Base-by-base conservation (phyloP, 176 grass and related monocot genomes). In the Triticum timopheevii region DNA sequence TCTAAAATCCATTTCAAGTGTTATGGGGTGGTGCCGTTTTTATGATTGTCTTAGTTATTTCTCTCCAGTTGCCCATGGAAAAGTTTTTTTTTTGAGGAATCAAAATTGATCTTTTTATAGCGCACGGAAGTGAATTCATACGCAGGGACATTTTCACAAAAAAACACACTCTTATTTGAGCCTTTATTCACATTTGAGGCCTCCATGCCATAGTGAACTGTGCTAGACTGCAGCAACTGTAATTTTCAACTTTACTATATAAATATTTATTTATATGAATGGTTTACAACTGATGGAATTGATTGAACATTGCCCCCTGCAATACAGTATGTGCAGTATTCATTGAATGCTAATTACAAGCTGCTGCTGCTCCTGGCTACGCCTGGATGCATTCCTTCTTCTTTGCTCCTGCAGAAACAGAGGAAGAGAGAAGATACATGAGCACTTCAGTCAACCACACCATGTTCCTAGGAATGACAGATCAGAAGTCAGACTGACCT, bases 311-410 rank as follows among this genome's bases (percentile, higher is more conserved):
- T 86, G 52, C 25, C 62, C 49, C 78, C 38, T 11, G 30, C 15
- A 27, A 81, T 50, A 87, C 22, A 87, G 22, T 67, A 65, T 84
- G 13, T 82, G 61, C 50, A 52, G 63, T 61, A 19, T 61, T 85
- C 82, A 91, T 23, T 19, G 35, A 91, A 88, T 33, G 52, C 35
- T 84, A 56, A 91, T 77, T 81, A 85, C 81, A 85, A 90, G 80
- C 22, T 88, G 69, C n/a, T 82, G 44, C 68, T 87, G 13, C 27
- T 82, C 63, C 11, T 81, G 81, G 70, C 5, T 73, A 63, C 13
- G 19, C 49, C 16, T 62, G 36, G 82, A 88, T 76, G 61, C 82
- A 77, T 81, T 91, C 87, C 85, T 91, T 69, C 89, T 90, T 83
- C 81, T 74, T 85, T 77, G 90, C 38, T 88, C 86, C 86, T 91